Evolutionary conservation across 2,329 filamentous ascomycete genomes (phyloP), one percentile per base, ranked within the genome.

Genomic region (Drechmeria coniospora): DNA sequence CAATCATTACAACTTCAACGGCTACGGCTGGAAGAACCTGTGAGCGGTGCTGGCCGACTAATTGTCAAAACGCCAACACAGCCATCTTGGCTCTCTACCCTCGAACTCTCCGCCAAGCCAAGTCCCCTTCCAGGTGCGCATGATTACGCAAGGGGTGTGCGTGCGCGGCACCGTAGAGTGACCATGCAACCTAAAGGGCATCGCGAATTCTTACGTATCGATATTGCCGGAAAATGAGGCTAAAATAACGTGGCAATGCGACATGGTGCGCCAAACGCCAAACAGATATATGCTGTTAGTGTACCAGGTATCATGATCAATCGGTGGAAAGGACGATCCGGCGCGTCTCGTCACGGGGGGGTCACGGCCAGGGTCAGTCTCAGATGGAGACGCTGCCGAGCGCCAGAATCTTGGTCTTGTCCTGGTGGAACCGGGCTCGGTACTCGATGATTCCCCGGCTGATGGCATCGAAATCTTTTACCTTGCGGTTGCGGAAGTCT

Each of bases 371-470:
- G n/a, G n/a, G n/a, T n/a, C n/a, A n/a, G n/a, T n/a, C n/a, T 50
- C 36, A 57, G 19, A 56, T 40, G 31, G 47, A 43, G 36, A 67
- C 55, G 33, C 56, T 50, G 38, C 68, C 67, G 37, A 76, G 54
- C 29, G 62, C 60, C 25, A 81, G 55, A 26, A 79, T 60, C 54
- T 70, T 74, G 41, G 67, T 69, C 36, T 61, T 58, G 51, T 81
- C 75, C 39, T 63, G 66, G 16, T 74, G 57, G 42, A 80, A 79
- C 30, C 62, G 62, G 36, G 68, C 61, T 42, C 75, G 70, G 49
- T 74, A 78, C 37, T 72, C 64, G 46, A 78, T 62, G 41, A 82
- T 79, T 30, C 69, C 68, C 40, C 63, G 57, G 31, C 74, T 74
- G 46, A 81, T 78, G 27, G 61, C 62, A 35, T 71, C 59, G 45